These are phyloP conservation scores for Cyclocybe cylindracea DNA, from an alignment of 768 basidiomycete genomes.

Conservation along the genomic window DNA sequence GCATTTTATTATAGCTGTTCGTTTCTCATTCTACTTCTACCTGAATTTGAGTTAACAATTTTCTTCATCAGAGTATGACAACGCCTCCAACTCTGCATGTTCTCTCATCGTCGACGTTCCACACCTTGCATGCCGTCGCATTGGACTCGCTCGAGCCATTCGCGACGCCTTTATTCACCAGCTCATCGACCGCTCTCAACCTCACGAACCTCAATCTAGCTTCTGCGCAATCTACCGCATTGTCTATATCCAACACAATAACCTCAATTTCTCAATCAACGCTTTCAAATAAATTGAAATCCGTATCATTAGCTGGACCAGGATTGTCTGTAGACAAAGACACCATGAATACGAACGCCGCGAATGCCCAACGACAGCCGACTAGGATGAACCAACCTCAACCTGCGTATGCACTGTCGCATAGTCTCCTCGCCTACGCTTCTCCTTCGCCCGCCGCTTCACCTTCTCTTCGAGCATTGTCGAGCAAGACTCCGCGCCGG, in stretches of 20 bases:
- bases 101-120: conserved; percentile 55
- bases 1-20: conserved; percentile 58
- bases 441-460: conserved; percentile 16
- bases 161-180: conserved; percentile 32
- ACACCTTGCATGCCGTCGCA: conserved; percentile 49
- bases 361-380: neutral
- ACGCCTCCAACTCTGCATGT: conserved; percentile 56
- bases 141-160: conserved; percentile 47
- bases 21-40: conserved; percentile 23
- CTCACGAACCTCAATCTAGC: conserved; percentile 12
- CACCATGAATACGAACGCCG: neutral
- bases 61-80: conserved; percentile 52
- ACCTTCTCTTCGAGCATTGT: neutral
- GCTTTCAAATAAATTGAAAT: neutral
- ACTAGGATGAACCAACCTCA: conserved; percentile 19
- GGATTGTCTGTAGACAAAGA: conserved; percentile 7
- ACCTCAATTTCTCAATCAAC: conserved; percentile 6
- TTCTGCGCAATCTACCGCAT: conserved; percentile 12
- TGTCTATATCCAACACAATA: conserved; percentile 14
- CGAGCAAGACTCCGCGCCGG: conserved; percentile 10
- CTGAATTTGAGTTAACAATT: neutral
- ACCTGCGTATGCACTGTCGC: conserved; percentile 63
- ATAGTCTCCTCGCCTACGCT: conserved; percentile 65
- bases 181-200: conserved; percentile 17
- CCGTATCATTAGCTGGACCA: conserved; percentile 11